These are phyloP conservation scores for Auxenochlorella pyrenoidosa DNA, from an alignment of 139 green algal species.

Conservation along the genomic window DNA sequence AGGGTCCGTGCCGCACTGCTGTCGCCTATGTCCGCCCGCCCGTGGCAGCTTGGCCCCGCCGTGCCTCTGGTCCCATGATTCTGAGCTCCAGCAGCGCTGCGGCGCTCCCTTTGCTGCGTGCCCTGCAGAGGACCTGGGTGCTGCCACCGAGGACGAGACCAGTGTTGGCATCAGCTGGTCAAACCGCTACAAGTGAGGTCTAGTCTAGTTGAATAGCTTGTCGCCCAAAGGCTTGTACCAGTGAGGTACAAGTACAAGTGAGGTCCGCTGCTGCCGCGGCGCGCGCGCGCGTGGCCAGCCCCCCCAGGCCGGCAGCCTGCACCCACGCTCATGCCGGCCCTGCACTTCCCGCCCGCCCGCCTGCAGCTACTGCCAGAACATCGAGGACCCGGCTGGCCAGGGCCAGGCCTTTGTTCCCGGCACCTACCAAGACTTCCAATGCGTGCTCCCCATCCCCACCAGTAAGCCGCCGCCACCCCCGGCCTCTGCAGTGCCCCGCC, in stretches of 20 bases:
- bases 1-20: too few relatives aligned
- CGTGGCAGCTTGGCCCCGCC: too few relatives aligned
- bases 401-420: constrained; percentile 11
- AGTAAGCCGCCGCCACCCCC: background rate
- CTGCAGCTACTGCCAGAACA: constrained; percentile 54
- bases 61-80: too few relatives aligned
- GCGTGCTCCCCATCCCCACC: constrained; percentile 70
- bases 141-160: constrained; percentile 48
- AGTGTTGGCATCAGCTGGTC: constrained; percentile 57
- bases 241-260: too few relatives aligned
- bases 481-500: too few relatives aligned
- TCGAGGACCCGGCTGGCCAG: constrained; percentile 26
- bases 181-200: constrained; percentile 6
- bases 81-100: too few relatives aligned
- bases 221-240: too few relatives aligned
- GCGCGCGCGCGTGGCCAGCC: too few relatives aligned
- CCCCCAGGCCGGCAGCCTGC: background rate
- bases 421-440: constrained; percentile 72
- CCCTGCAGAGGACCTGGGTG: constrained; percentile 65
- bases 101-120: background rate
- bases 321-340: background rate
- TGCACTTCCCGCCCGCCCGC: too few relatives aligned
- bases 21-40: too few relatives aligned
- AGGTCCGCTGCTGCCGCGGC: too few relatives aligned
- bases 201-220: too few relatives aligned